Conservation (phyloP, 345 rosid genomes). For the Hypericum perforatum region DNA sequence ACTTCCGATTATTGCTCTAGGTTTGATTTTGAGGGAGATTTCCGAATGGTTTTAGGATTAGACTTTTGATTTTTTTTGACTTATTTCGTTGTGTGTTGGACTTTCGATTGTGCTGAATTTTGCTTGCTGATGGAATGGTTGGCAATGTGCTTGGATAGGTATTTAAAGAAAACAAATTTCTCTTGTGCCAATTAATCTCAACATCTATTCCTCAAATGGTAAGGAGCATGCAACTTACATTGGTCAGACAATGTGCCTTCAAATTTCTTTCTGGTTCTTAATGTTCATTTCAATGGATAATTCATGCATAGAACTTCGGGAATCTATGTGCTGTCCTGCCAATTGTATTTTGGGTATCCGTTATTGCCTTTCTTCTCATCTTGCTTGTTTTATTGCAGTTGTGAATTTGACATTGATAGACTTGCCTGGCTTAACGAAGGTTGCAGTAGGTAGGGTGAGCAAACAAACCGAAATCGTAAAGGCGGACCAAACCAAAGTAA, state of each 20-base stretch:
- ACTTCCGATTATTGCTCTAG: no score
- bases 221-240: background rate
- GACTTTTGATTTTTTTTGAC: no score
- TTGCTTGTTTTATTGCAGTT: conserved; percentile 27
- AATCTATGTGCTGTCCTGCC: background rate
- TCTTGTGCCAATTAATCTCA: conserved; percentile 54
- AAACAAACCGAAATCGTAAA: no score
- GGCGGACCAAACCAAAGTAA: no score
- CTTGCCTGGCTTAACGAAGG: conserved; percentile 65
- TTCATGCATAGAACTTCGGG: no score
- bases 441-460: no score
- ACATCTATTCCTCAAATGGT: conserved; percentile 54
- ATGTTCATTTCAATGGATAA: background rate
- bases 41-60: no score
- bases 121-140: no score
- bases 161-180: conserved; percentile 52
- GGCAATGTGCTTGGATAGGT: no score
- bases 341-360: background rate
- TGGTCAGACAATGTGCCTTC: background rate
- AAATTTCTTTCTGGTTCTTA: background rate
- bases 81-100: no score
- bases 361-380: background rate
- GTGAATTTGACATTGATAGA: conserved; percentile 61
- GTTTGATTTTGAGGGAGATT: no score
- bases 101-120: no score